phyloP scores from a whole-genome alignment of 2,329 filamentous ascomycete genomes.

The Fusarium hainanense region DNA sequence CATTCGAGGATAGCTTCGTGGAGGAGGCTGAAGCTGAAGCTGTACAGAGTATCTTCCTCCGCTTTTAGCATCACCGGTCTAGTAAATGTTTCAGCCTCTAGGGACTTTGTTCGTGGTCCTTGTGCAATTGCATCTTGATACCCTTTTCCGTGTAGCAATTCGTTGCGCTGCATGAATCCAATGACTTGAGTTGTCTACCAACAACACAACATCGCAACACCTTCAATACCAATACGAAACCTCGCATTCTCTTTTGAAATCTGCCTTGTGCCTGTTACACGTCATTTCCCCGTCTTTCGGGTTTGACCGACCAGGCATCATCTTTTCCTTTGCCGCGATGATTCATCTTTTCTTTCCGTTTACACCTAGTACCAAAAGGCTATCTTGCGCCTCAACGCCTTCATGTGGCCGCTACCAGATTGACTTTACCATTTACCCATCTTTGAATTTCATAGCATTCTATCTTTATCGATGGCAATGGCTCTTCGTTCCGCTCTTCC shows the following conservation, averaged over 20 bases:
- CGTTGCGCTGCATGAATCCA: conserved; percentile 9
- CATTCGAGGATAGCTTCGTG: conserved; percentile 2
- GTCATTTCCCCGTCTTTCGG: conserved; percentile 7
- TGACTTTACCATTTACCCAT: conserved; percentile 4
- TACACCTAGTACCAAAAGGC: conserved; percentile 7
- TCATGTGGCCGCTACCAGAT: conserved; percentile 3
- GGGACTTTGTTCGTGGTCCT: conserved; percentile 24
- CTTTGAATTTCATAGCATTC: conserved; percentile 9
- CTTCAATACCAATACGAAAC: neutral
- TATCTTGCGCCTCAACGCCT: conserved; percentile 28
- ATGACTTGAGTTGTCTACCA: neutral
- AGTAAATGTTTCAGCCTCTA: conserved; percentile 13
- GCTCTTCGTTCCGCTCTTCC: neutral
- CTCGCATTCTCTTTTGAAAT: neutral
- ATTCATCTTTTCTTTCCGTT: conserved; percentile 12
- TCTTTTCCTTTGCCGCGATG: neutral
- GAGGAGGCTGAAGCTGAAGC: neutral
- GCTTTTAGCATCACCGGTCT: neutral
- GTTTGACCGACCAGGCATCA: conserved; percentile 33
- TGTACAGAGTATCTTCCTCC: neutral
- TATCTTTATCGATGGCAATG: conserved; percentile 19
- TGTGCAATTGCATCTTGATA: conserved; percentile 23
- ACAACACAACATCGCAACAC: conserved; percentile 21
- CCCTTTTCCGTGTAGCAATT: conserved; percentile 10
- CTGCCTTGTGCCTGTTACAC: conserved; percentile 6